A percentile compares a stretch with the other conserved stretches of the same genome.
These are phyloP conservation scores for Diphasiastrum complanatum DNA, from an alignment of 83 land plant genomes.

Conservation along the genomic window DNA sequence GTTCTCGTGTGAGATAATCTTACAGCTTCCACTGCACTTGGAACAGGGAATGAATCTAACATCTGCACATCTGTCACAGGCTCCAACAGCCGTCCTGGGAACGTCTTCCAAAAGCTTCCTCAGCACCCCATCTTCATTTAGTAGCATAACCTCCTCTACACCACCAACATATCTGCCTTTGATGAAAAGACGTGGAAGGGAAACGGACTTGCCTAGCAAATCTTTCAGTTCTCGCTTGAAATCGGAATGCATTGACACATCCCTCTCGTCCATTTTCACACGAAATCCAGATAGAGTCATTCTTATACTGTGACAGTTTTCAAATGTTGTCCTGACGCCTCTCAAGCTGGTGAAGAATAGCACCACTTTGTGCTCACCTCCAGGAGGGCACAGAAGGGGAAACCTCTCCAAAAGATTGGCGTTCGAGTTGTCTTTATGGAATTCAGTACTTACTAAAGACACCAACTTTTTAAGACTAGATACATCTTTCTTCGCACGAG, in stretches of 20 bases:
- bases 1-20: conserved; percentile 23
- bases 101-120: conserved; percentile 39
- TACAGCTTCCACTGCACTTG: conserved; percentile 63
- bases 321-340: conserved; percentile 11
- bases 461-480: too few species aligned
- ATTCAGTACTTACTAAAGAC: too few species aligned
- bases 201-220: conserved; percentile 14
- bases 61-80: conserved; percentile 67
- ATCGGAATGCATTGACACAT: conserved; percentile 17
- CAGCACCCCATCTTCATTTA: conserved; percentile 57
- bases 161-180: conserved; percentile 79
- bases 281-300: neutral
- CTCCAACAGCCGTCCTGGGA: conserved; percentile 18
- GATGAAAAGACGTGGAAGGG: conserved; percentile 62
- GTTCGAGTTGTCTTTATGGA: too few species aligned
- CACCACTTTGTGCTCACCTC: conserved; percentile 12
- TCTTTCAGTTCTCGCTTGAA: conserved; percentile 14
- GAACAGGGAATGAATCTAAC: conserved; percentile 55
- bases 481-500: too few species aligned
- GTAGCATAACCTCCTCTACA: conserved; percentile 51
- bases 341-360: conserved; percentile 17
- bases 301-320: conserved; percentile 6
- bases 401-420: too few species aligned
- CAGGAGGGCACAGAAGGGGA: too few species aligned
- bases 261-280: conserved; percentile 19